Conservation (phyloP, 306 rosid genomes). For the Inga oerstediana region DNA sequence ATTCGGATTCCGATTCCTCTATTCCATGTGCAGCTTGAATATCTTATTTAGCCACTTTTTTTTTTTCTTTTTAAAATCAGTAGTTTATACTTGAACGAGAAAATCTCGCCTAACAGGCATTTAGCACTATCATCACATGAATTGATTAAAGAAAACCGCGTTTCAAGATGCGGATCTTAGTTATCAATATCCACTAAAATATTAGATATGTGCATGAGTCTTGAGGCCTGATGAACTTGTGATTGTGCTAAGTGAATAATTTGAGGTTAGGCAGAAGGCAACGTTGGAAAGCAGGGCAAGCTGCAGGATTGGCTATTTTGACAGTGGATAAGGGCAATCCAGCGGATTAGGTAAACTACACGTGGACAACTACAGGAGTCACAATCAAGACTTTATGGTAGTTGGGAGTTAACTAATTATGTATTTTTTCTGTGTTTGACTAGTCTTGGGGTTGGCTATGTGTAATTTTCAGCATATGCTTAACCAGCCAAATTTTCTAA, state of each 20-base stretch:
- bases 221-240: not conserved
- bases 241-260: not conserved
- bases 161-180: not conserved
- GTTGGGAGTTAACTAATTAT: slow-evolving; percentile 14
- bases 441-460: slow-evolving; percentile 7
- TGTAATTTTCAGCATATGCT: slow-evolving; percentile 20
- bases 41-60: not conserved
- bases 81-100: not conserved
- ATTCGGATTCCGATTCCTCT: not conserved
- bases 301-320: slow-evolving; percentile 18
- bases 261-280: slow-evolving; percentile 32
- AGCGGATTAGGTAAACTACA: slow-evolving; percentile 44
- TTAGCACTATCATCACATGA: not conserved
- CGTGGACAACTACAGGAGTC: slow-evolving; percentile 49
- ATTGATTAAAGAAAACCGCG: not conserved
- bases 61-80: not conserved
- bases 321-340: slow-evolving; percentile 34
- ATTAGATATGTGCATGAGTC: not conserved
- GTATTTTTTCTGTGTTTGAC: slow-evolving; percentile 30
- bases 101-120: not conserved
- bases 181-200: not conserved
- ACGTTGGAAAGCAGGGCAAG: slow-evolving; percentile 4
- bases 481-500: slow-evolving; percentile 36
- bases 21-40: not conserved
- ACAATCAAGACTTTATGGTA: slow-evolving; percentile 28